phyloP scores from a whole-genome alignment of 257 asterid species.

The Salvia hispanica region DNA sequence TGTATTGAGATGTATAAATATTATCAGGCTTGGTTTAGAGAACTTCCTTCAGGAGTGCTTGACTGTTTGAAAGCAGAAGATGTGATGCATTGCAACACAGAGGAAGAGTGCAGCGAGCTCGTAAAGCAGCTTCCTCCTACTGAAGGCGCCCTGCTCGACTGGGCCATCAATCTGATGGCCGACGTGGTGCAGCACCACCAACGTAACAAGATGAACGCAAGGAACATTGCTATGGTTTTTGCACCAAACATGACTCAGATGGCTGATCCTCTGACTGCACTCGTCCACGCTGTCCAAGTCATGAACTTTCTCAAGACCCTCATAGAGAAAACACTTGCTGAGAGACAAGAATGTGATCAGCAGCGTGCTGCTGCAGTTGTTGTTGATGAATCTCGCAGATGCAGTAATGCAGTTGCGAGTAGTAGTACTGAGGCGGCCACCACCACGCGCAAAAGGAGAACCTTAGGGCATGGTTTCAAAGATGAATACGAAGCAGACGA shows the following conservation, averaged over 20 bases:
- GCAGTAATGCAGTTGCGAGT: conserved; percentile 30
- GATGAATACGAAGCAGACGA: conserved; percentile 52
- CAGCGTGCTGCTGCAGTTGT: no score
- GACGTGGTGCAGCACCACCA: conserved; percentile 65
- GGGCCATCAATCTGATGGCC: conserved; percentile 84
- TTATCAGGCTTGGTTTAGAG: conserved; percentile 87
- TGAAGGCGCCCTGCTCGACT: conserved; percentile 69
- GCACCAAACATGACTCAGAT: conserved; percentile 97
- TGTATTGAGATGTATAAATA: no score
- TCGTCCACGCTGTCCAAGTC: conserved; percentile 92
- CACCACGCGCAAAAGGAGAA: conserved; percentile 39
- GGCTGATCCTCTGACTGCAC: conserved; percentile 93
- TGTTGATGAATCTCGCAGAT: no score
- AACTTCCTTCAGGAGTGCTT: conserved; percentile 80
- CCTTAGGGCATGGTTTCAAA: conserved; percentile 42
- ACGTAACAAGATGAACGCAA: conserved; percentile 76
- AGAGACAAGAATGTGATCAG: conserved; percentile 35
- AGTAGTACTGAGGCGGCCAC: no score
- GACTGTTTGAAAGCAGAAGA: conserved; percentile 71
- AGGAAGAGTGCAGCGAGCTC: conserved; percentile 64
- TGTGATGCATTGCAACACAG: conserved; percentile 86
- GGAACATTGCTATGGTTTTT: conserved; percentile 91
- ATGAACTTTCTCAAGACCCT: conserved; percentile 83
- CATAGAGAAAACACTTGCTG: conserved; percentile 49
- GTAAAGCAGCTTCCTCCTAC: conserved; percentile 64